phyloP scores from a whole-genome alignment of 2,329 filamentous ascomycete species.

The Aspergillus proliferans region DNA sequence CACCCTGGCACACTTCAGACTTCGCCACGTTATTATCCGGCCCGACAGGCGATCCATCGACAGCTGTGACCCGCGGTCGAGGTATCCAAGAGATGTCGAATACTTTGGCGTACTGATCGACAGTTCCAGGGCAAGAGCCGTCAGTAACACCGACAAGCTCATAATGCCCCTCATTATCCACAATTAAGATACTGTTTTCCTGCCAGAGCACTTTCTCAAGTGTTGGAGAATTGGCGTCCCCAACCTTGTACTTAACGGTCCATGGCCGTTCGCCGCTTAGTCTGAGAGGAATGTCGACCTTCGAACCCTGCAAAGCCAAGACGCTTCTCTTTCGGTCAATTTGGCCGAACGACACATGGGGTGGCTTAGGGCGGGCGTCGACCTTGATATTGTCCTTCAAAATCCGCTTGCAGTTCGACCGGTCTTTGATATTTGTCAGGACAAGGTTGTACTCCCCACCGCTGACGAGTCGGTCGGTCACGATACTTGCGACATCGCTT shows the following conservation, averaged over 20 bases:
- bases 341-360: slow-evolving; percentile 76
- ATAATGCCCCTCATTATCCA: slow-evolving; percentile 66
- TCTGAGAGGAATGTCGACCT: slow-evolving; percentile 70
- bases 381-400: slow-evolving; percentile 81
- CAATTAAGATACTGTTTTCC: slow-evolving; percentile 63
- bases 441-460: slow-evolving; percentile 89
- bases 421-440: slow-evolving; percentile 79
- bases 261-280: slow-evolving; percentile 82
- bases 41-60: slow-evolving; percentile 44
- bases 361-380: slow-evolving; percentile 78
- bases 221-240: slow-evolving; percentile 48
- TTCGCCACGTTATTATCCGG: slow-evolving; percentile 59
- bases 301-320: slow-evolving; percentile 68
- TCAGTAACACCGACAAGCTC: slow-evolving; percentile 73
- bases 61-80: slow-evolving; percentile 64
- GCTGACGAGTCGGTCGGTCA: slow-evolving; percentile 65
- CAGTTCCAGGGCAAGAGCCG: slow-evolving; percentile 70
- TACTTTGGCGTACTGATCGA: slow-evolving; percentile 65
- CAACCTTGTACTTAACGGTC: slow-evolving; percentile 68
- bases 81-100: slow-evolving; percentile 85
- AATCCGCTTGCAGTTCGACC: slow-evolving; percentile 76
- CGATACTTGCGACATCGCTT: slow-evolving; percentile 60
- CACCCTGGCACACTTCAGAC: slow-evolving; percentile 84
- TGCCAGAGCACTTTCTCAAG: slow-evolving; percentile 45
- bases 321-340: slow-evolving; percentile 73